phyloP scores from a whole-genome alignment of 768 basidiomycete species.

The Russula sp. region DNA sequence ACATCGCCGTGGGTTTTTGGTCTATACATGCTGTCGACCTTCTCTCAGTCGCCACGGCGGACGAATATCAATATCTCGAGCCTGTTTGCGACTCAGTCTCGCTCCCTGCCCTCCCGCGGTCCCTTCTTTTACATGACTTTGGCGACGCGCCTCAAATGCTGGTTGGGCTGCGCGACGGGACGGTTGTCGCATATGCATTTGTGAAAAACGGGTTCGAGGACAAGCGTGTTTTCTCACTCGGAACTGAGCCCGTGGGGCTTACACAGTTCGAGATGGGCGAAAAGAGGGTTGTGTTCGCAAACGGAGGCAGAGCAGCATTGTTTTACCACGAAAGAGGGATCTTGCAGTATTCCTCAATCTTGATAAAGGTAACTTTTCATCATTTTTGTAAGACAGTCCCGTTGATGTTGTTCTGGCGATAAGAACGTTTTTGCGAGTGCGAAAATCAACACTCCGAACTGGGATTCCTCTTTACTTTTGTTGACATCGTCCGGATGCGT shows the following conservation, averaged over 20 bases:
- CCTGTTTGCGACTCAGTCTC: slow-evolving; percentile 33
- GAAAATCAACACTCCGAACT: slow-evolving; percentile 44
- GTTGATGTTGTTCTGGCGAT: not conserved
- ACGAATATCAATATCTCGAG: slow-evolving; percentile 24
- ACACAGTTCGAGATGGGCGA: slow-evolving; percentile 50
- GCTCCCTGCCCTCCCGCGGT: slow-evolving; percentile 43
- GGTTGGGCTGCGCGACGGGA: slow-evolving; percentile 71
- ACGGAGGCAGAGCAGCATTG: slow-evolving; percentile 62
- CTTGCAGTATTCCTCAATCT: slow-evolving; percentile 62
- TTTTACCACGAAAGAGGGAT: slow-evolving; percentile 62
- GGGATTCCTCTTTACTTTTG: slow-evolving; percentile 52
- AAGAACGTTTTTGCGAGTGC: slow-evolving; percentile 49
- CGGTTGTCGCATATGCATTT: slow-evolving; percentile 52
- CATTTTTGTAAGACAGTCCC: not conserved
- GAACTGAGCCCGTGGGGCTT: slow-evolving; percentile 59
- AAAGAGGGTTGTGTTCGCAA: slow-evolving; percentile 57
- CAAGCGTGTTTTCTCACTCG: slow-evolving; percentile 57
- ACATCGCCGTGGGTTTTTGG: slow-evolving; percentile 74
- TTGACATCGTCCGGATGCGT: slow-evolving; percentile 48
- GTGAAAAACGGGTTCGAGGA: slow-evolving; percentile 35
- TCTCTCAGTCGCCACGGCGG: slow-evolving; percentile 34
- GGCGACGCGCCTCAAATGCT: slow-evolving; percentile 51
- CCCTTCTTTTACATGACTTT: slow-evolving; percentile 57
- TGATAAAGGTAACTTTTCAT: slow-evolving; percentile 48
- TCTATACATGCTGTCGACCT: slow-evolving; percentile 57